Evolutionary conservation across 139 green algal species (phyloP).

Genomic region (Ettlia oleoabundans): DNA sequence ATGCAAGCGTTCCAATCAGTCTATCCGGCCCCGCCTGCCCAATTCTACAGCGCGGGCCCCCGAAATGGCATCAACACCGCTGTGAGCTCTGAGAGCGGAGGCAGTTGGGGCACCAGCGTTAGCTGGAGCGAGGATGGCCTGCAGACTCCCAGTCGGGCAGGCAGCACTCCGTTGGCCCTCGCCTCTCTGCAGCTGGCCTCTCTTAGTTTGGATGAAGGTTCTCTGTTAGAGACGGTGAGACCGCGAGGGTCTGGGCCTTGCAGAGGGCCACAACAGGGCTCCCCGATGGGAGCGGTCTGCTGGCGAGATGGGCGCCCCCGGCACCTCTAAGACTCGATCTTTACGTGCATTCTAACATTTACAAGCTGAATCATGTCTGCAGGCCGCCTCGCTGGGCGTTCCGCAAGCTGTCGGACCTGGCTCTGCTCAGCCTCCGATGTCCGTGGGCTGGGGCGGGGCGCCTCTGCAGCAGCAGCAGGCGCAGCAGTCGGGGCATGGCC

Average conservation of each 20-base stretch:
- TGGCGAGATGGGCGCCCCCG: no score
- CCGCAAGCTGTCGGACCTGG: not conserved
- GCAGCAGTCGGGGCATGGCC: not conserved
- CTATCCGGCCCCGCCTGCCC: not conserved
- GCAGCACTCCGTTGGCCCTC: not conserved
- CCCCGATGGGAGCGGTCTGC: no score
- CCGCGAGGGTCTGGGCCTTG: not conserved
- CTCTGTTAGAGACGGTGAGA: no score
- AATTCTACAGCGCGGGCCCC: not conserved
- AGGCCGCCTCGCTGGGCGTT: not conserved
- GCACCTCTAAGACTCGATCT: not conserved
- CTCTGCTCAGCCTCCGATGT: not conserved
- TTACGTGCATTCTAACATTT: not conserved
- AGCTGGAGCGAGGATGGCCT: not conserved
- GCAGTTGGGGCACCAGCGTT: constrained; percentile 1
- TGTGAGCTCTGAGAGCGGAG: not conserved
- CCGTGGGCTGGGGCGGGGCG: constrained; percentile 21
- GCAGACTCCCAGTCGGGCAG: not conserved
- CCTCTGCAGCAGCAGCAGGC: not conserved
- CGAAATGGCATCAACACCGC: not conserved
- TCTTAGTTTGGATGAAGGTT: not conserved
- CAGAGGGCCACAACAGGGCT: no score
- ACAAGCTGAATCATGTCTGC: not conserved
- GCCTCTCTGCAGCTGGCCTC: not conserved
- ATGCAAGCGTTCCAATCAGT: no score